Percentiles rank a stretch among this genome's conserved stretches.
These are phyloP conservation scores for Xerophyta viscosa DNA, from an alignment of 106 monocot species.

Conservation along the genomic window DNA sequence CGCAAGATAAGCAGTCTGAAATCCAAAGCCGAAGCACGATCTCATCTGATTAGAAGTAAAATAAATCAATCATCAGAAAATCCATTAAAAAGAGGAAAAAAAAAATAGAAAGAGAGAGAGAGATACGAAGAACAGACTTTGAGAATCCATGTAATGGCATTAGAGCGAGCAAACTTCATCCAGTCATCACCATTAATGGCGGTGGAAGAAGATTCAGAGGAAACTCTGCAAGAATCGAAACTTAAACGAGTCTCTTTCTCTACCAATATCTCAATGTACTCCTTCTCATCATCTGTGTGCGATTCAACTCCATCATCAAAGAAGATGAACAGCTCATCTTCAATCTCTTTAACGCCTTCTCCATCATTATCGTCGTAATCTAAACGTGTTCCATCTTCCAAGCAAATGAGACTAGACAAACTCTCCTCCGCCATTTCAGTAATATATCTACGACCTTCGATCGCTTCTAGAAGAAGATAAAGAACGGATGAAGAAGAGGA, in stretches of 20 bases:
- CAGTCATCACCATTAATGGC: slow-evolving; percentile 8
- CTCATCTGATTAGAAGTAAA: slow-evolving; percentile 26
- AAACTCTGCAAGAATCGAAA: not conserved
- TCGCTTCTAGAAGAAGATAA: too few relatives aligned
- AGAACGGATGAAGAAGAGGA: too few relatives aligned
- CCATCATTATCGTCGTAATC: slow-evolving; percentile 24
- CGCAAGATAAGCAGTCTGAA: slow-evolving; percentile 59
- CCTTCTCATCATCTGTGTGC: slow-evolving; percentile 12
- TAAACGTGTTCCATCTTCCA: slow-evolving; percentile 31
- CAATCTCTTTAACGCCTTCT: slow-evolving; percentile 1
- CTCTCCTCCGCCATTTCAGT: not conserved
- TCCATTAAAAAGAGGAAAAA: slow-evolving; percentile 2
- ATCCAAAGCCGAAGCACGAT: slow-evolving; percentile 38
- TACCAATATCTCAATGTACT: slow-evolving; percentile 43
- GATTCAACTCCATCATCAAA: not conserved
- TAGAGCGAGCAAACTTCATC: slow-evolving; percentile 30
- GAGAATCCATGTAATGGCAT: slow-evolving; percentile 57
- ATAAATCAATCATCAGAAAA: not conserved
- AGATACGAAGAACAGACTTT: slow-evolving; percentile 14
- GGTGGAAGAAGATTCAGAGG: not conserved
- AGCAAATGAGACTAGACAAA: slow-evolving; percentile 42
- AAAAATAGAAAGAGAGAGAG: not conserved
- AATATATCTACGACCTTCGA: too few relatives aligned
- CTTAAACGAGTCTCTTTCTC: slow-evolving; percentile 32
- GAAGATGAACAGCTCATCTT: not conserved